phyloP scores from a whole-genome alignment of 495 filamentous ascomycete genomes.

The Tetracladium marchalianum region DNA sequence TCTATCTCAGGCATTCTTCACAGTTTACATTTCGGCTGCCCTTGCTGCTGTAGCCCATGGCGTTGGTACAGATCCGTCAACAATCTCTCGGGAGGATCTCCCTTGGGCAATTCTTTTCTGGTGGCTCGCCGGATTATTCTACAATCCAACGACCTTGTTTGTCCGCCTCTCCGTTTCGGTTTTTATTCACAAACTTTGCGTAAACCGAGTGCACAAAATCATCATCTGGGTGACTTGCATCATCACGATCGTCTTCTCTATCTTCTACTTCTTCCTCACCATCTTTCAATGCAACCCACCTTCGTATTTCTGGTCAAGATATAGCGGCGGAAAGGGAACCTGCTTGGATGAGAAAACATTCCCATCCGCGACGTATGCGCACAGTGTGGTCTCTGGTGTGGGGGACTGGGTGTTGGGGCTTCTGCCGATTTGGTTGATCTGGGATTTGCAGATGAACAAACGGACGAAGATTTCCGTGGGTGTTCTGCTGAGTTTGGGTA shows the following conservation, averaged over 20 bases:
- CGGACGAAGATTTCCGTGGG: conserved; percentile 25
- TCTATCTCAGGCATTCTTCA: conserved; percentile 10
- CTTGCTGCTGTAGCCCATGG: conserved; percentile 10
- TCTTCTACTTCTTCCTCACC: conserved; percentile 29
- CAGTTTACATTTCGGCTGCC: conserved; percentile 3
- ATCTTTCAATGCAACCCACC: conserved; percentile 29
- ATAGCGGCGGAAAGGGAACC: conserved; percentile 15
- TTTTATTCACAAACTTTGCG: conserved; percentile 29
- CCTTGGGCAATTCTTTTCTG: conserved; percentile 11
- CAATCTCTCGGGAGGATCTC: conserved; percentile 5
- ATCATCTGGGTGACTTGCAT: conserved; percentile 25
- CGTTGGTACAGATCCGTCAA: conserved; percentile 6
- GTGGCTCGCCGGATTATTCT: conserved; percentile 25
- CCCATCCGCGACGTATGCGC: conserved; percentile 25
- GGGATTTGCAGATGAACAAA: conserved; percentile 27
- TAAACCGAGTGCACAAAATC: conserved; percentile 20
- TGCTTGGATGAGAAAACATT: conserved; percentile 24
- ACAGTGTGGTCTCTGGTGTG: conserved; percentile 25
- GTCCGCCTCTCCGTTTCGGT: conserved; percentile 30
- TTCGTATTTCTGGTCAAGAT: conserved; percentile 28
- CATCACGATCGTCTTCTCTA: conserved; percentile 17
- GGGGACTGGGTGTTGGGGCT: conserved; percentile 32
- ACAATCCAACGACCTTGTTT: conserved; percentile 25
- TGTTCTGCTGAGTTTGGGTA: conserved; percentile 25
- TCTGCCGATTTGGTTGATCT: conserved; percentile 32